These are phyloP conservation scores for Fusarium nanum DNA, from an alignment of 2,329 filamentous ascomycete genomes.

Conservation along the genomic window DNA sequence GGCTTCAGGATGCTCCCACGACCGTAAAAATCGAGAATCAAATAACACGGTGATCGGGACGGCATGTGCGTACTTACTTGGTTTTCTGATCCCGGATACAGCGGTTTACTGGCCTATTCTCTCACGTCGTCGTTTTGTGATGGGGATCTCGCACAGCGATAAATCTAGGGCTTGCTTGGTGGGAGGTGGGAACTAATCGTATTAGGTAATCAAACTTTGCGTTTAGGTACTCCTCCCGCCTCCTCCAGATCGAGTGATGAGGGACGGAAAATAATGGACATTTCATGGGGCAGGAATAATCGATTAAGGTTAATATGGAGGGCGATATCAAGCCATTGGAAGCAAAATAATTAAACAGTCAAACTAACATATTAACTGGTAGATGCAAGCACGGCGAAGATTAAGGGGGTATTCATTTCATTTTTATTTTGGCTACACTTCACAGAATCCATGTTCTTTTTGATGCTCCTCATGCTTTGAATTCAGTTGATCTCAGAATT, in stretches of 20 bases:
- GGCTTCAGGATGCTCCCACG: slow-evolving; percentile 31
- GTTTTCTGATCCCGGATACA: slow-evolving; percentile 51
- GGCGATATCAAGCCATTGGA: neutral
- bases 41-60: slow-evolving; percentile 22
- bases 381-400: slow-evolving; percentile 7
- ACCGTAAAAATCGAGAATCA: slow-evolving; percentile 30
- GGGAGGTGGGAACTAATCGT: slow-evolving; percentile 51
- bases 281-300: neutral
- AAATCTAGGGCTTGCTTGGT: slow-evolving; percentile 62
- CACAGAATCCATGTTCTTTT: slow-evolving; percentile 48
- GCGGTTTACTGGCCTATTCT: slow-evolving; percentile 49
- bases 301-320: slow-evolving; percentile 16
- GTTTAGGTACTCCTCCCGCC: slow-evolving; percentile 11
- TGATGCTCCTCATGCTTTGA: slow-evolving; percentile 51
- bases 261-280: slow-evolving; percentile 9
- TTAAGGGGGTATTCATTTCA: slow-evolving; percentile 46
- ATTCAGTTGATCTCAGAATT: slow-evolving; percentile 63
- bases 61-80: slow-evolving; percentile 50
- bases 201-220: slow-evolving; percentile 55
- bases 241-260: slow-evolving; percentile 27
- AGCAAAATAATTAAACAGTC: neutral
- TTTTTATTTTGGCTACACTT: slow-evolving; percentile 50
- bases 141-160: slow-evolving; percentile 54
- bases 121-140: slow-evolving; percentile 55
- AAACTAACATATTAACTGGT: neutral